Percentiles rank a stretch among this genome's conserved stretches.
These are phyloP conservation scores for Extremus antarcticus DNA, from an alignment of 495 filamentous ascomycete species.

Conservation along the genomic window DNA sequence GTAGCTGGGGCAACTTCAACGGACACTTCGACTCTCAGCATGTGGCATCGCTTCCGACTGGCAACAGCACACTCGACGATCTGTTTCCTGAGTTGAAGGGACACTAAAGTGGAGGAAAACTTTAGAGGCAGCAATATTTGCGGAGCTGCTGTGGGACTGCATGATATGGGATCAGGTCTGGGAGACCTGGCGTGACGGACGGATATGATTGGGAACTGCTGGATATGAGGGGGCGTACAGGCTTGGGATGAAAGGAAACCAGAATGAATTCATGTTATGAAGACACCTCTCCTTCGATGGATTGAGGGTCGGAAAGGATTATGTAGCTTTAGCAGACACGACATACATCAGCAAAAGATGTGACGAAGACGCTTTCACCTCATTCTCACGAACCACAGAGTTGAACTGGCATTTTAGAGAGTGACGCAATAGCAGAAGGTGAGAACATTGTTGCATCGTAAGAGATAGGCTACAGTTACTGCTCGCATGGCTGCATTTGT, in stretches of 20 bases:
- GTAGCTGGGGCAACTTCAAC: constrained; percentile 18
- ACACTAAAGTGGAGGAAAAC: constrained; percentile 7
- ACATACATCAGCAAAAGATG: no score
- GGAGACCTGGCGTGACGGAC: background rate
- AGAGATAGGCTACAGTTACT: no score
- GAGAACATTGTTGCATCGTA: no score
- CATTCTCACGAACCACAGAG: no score
- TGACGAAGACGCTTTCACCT: no score
- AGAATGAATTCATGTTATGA: background rate
- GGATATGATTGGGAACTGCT: background rate
- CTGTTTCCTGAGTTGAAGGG: constrained; percentile 20
- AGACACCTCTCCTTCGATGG: background rate
- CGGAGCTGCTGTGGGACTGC: no score
- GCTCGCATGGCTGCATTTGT: no score
- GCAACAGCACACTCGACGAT: constrained; percentile 19
- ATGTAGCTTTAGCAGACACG: background rate
- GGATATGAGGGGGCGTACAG: background rate
- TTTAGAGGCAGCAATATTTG: no score
- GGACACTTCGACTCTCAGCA: constrained; percentile 11
- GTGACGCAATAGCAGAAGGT: no score
- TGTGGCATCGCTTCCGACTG: constrained; percentile 1
- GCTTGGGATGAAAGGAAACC: background rate
- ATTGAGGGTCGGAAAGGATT: no score
- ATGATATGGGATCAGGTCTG: no score
- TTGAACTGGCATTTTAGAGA: no score